phyloP scores from a whole-genome alignment of 805 yeast genomes.

The Teunomyces tritomae region DNA sequence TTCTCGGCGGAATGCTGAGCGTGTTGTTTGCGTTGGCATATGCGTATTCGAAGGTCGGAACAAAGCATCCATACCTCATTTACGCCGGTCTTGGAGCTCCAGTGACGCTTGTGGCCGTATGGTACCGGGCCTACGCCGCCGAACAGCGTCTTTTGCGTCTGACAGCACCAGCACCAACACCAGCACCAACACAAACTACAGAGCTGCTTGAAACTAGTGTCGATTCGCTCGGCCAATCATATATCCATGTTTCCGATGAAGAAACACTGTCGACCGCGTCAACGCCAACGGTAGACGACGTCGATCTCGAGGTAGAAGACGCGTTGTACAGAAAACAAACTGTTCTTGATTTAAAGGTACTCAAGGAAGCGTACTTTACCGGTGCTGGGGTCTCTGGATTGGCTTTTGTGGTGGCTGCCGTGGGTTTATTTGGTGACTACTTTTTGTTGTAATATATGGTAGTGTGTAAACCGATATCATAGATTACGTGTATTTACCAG shows the following conservation, averaged over 20 bases:
- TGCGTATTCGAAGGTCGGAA: constrained; percentile 50
- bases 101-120: constrained; percentile 27
- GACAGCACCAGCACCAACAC: not conserved
- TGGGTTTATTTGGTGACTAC: constrained; percentile 60
- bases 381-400: constrained; percentile 43
- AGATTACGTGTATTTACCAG: too few relatives aligned
- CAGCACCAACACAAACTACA: not conserved
- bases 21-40: constrained; percentile 55
- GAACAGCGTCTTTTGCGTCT: constrained; percentile 16
- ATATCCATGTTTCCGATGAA: constrained; percentile 41
- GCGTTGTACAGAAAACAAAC: constrained; percentile 40
- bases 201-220: constrained; percentile 13
- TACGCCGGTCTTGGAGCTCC: constrained; percentile 62
- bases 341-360: constrained; percentile 20
- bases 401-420: constrained; percentile 47
- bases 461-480: not conserved
- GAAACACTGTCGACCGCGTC: constrained; percentile 28
- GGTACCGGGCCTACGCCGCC: constrained; percentile 13
- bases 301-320: constrained; percentile 42
- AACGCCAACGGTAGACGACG: constrained; percentile 28
- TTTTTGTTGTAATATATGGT: constrained; percentile 1
- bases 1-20: constrained; percentile 49
- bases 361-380: constrained; percentile 37
- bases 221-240: constrained; percentile 36
- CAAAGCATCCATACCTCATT: constrained; percentile 70